Evolutionary conservation across 2,329 filamentous ascomycete genomes (phyloP).

Genomic region (Corniculantispora saksenae): DNA sequence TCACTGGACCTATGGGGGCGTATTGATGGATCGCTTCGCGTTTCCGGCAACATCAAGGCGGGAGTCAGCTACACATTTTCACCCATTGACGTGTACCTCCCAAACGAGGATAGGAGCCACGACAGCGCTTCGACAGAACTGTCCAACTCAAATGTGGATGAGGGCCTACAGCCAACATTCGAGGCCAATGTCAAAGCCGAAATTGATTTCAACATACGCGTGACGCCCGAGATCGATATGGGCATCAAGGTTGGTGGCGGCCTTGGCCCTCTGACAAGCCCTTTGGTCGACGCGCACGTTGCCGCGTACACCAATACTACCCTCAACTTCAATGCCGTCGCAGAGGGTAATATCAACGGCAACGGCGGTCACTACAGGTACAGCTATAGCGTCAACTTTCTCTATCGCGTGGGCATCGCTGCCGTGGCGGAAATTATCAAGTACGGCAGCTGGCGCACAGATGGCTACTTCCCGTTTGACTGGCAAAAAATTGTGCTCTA

Average conservation of each 20-base stretch:
- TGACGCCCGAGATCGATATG: constrained; percentile 16
- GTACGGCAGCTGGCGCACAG: too few species aligned
- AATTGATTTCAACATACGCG: constrained; percentile 4
- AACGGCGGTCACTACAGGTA: too few species aligned
- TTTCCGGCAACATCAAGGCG: constrained; percentile 2
- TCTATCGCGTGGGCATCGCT: too few species aligned
- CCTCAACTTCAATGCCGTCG: not conserved
- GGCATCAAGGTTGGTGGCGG: constrained; percentile 17
- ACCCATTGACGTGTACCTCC: not conserved
- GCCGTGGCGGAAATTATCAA: too few species aligned
- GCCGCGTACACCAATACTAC: not conserved
- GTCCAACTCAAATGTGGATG: too few species aligned
- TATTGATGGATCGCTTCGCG: constrained; percentile 10
- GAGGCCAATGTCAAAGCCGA: constrained; percentile 15
- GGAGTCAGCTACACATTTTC: not conserved
- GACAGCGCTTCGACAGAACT: constrained; percentile 1
- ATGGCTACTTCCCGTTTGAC: too few species aligned
- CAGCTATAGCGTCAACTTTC: too few species aligned
- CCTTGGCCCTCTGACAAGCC: too few species aligned
- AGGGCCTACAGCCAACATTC: constrained; percentile 9
- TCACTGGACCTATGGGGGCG: constrained; percentile 23
- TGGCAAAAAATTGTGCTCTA: too few species aligned
- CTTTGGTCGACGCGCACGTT: not conserved
- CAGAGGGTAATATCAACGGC: too few species aligned
- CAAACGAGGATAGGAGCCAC: not conserved